phyloP scores from a whole-genome alignment of 176 grass and related monocot species.

The Olyra latifolia region DNA sequence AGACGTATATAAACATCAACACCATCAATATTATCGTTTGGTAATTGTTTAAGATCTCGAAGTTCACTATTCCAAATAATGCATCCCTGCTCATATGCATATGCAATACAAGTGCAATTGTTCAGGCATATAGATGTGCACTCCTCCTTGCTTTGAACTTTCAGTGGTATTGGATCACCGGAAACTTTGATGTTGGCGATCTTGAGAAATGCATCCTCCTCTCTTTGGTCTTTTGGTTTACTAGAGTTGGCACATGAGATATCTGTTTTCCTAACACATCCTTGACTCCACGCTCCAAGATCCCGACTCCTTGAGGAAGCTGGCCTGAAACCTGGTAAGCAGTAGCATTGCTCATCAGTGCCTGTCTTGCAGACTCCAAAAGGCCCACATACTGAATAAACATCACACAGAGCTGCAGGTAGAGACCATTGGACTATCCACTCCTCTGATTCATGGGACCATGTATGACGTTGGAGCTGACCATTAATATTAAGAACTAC shows the following conservation, averaged over 20 bases:
- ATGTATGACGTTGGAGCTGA: constrained; percentile 7
- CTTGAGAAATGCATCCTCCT: constrained; percentile 13
- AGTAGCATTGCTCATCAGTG: constrained; percentile 20
- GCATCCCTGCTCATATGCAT: constrained; percentile 14
- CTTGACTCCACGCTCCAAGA: constrained; percentile 17
- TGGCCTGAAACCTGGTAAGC: constrained; percentile 31
- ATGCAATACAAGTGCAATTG: constrained; percentile 43
- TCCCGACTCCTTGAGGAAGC: constrained; percentile 7
- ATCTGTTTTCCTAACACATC: constrained; percentile 9
- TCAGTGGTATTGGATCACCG: not conserved
- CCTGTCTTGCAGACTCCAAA: constrained; percentile 39
- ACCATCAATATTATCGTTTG: constrained; percentile 22
- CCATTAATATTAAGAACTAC: constrained; percentile 27
- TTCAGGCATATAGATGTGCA: constrained; percentile 37
- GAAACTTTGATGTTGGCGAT: constrained; percentile 21
- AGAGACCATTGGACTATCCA: constrained; percentile 30
- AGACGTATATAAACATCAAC: constrained; percentile 30
- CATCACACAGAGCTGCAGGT: constrained; percentile 28
- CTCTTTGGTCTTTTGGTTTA: not conserved
- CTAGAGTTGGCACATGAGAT: not conserved
- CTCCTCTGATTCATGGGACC: constrained; percentile 12
- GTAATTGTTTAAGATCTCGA: not conserved
- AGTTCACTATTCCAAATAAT: constrained; percentile 36
- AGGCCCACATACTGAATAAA: constrained; percentile 38
- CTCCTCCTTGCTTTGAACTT: not conserved